These are phyloP conservation scores for Metschnikowia drakensbergensis DNA, from an alignment of 805 yeast genomes.

Conservation along the genomic window DNA sequence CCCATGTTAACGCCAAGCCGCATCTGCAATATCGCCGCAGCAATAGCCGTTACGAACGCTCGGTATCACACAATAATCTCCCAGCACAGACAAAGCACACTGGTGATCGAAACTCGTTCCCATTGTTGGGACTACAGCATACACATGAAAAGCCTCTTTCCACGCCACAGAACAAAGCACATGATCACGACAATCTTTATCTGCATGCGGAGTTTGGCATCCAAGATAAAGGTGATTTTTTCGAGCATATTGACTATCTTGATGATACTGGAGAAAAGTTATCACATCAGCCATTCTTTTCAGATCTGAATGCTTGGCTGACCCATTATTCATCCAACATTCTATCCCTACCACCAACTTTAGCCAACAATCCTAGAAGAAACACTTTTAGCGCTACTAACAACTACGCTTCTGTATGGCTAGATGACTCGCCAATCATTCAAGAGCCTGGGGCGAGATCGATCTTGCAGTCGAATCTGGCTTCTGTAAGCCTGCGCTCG, in stretches of 20 bases:
- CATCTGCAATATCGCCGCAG: constrained; percentile 10
- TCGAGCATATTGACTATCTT: neutral
- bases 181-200: neutral
- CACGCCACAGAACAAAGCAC: neutral
- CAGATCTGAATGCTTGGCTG: constrained; percentile 2
- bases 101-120: neutral
- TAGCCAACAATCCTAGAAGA: neutral
- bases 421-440: constrained; percentile 1
- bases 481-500: neutral
- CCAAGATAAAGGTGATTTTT: neutral
- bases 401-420: neutral
- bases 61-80: neutral
- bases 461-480: neutral
- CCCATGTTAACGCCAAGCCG: constrained; percentile 58
- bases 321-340: neutral
- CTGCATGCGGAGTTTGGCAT: neutral
- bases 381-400: neutral
- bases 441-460: neutral
- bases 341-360: neutral
- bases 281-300: neutral
- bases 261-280: neutral
- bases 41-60: constrained; percentile 7
- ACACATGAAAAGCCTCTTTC: neutral
- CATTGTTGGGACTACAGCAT: neutral
- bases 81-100: neutral